Evolutionary conservation across 2,329 filamentous ascomycete species (phyloP), one percentile per base, ranked within the genome.

Genomic region (Fusarium neocosmosporiellum): DNA sequence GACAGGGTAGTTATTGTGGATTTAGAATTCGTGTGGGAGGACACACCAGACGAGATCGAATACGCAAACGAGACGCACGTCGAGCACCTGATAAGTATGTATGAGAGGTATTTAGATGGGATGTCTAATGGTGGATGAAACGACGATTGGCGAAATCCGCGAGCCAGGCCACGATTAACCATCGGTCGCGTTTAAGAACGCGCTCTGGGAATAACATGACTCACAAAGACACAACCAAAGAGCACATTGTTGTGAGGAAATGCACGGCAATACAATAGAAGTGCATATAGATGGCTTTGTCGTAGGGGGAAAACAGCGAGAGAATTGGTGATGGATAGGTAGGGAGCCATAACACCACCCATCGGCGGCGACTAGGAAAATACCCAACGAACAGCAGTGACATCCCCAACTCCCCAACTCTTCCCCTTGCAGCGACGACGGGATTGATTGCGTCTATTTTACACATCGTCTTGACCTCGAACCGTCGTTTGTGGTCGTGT

Each of bases 401-500:
- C 24, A 31, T 31, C 27, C 27, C 46, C 46, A 50, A 50, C 46
- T 50, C 46, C 16, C 46, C 46, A 50, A 20, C 18, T 53, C 27
- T 53, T 31, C 46, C 18, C 27, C 11, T 53, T 31, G 13, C 9
- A 50, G 27, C 6, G 4, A 50, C 22, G 2, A 27, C 9, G 3
- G 24, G 24, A 50, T 50, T 6, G 46, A 29, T 50, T n/a, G 14
- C 18, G 27, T 53, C 46, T 53, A 31, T n/a, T 53, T 41, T 65
- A 71, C 70, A 73, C 70, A 70, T 72, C 70, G 59, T 67, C 65
- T 16, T 41, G 55, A 24, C 31, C 61, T 59, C 62, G 62, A 46
- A 39, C 50, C 16, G n/a, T 39, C 67, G 59, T 54, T 27, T 46
- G 70, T 65, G 59, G 63, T 63, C 67, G 48, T 68, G 70, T 46